Percentiles rank a stretch among this genome's conserved stretches.
Evolutionary conservation across 805 yeast genomes (phyloP).

Genomic region (Nakazawaea ernobii): DNA sequence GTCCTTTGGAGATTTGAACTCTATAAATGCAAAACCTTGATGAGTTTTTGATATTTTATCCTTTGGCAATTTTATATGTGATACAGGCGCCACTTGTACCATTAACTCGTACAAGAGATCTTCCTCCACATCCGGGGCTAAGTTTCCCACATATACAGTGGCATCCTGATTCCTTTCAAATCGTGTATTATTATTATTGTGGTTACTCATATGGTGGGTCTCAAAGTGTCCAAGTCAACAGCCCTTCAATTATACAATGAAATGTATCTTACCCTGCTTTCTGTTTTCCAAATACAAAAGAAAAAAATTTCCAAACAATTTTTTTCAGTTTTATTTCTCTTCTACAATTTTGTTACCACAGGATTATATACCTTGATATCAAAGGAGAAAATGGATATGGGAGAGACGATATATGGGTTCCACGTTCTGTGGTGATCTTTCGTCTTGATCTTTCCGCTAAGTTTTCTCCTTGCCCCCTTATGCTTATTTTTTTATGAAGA

Average conservation of each 20-base stretch:
- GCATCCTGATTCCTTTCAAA: constrained; percentile 48
- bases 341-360: constrained; percentile 10
- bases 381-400: constrained; percentile 2
- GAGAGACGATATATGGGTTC: background rate
- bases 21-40: constrained; percentile 88
- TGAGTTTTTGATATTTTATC: constrained; percentile 66
- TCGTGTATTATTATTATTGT: background rate
- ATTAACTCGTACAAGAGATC: constrained; percentile 72
- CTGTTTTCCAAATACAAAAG: background rate
- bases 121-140: constrained; percentile 73
- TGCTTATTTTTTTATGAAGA: background rate
- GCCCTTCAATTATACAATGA: too few species aligned
- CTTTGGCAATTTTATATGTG: constrained; percentile 66
- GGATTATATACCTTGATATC: background rate
- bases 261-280: constrained; percentile 10
- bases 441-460: background rate
- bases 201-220: too few species aligned
- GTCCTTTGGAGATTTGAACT: constrained; percentile 53
- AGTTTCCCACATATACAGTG: constrained; percentile 74
- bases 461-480: background rate
- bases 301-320: background rate
- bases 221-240: too few species aligned
- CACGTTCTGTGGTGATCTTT: constrained; percentile 10
- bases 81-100: constrained; percentile 78
- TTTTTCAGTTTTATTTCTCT: background rate